Evolutionary conservation across 768 basidiomycete species (phyloP), one percentile per base, ranked within the genome.

Genomic region (Udeniomyces megalosporus): DNA sequence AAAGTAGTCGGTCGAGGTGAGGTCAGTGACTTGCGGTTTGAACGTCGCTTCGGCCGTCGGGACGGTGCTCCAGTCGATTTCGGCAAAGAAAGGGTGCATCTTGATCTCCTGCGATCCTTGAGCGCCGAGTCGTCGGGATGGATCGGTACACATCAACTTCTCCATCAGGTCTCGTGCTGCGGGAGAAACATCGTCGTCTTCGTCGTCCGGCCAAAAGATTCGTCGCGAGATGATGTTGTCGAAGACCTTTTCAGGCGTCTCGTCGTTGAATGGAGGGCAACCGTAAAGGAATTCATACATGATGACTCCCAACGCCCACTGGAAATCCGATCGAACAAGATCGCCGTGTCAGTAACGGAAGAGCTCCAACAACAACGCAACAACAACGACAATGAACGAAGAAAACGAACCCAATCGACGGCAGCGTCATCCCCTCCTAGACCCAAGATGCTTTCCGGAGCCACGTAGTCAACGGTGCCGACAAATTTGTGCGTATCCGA

Each of bases 1-100:
- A 69, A 99, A 99, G 75, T 99, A 99, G 73, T 99, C 95, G n/a
- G 95, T 99, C 24, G 90, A 93, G 75, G 96, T 92, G 4, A 92
- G 91, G 74, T 97, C 92, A 15, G 85, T 81, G 35, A 95, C 82
- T 70, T 91, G 86, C 51, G 95, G 95, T 56, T 97, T 89, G 76
- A 99, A 99, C 34, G 85, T 87, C 11, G 91, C 90, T 74, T 93
- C 86, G 5, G 83, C 81, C 8, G 82, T 82, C 8, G 88, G 87
- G 58, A 99, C 83, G 62, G 85, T 84, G 61, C 88, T 82, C 95
- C 95, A 99, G 65, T 96, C 86, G 66, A 97, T 85, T 35, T 81
- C 87, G 50, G 80, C 77, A 70, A 99, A 86, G 77, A 90, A 92
- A 0, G 88, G 83, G 71, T 99, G 95, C 0, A 78, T 77, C 75